These are phyloP conservation scores for Lasiodiplodia sp. DNA, from an alignment of 2,329 filamentous ascomycete genomes.

Conservation along the genomic window DNA sequence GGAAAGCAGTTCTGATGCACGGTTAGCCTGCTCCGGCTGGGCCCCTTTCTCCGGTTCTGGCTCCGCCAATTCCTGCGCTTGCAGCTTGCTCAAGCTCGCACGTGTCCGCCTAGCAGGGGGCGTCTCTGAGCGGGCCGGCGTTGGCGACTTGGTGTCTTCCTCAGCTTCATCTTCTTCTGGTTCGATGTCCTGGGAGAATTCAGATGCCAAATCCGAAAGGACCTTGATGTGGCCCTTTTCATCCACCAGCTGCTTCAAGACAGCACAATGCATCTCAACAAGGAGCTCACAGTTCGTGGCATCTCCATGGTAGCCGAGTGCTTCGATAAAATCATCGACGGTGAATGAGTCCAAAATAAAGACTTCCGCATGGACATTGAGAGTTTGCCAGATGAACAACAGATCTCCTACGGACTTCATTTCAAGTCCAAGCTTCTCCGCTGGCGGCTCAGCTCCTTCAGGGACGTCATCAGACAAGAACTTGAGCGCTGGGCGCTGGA, in stretches of 20 bases:
- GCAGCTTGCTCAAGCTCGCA: constrained; percentile 78
- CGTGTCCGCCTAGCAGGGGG: constrained; percentile 81
- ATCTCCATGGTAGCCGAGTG: constrained; percentile 78
- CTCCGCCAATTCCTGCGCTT: constrained; percentile 13
- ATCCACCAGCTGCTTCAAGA: constrained; percentile 85
- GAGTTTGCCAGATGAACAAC: constrained; percentile 92
- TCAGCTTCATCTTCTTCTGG: constrained; percentile 59
- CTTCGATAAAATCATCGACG: constrained; percentile 93
- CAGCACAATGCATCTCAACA: constrained; percentile 88
- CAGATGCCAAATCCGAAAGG: constrained; percentile 71
- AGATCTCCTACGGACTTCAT: constrained; percentile 87
- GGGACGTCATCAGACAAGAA: constrained; percentile 73
- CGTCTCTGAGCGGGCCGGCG: constrained; percentile 55
- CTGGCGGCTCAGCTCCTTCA: constrained; percentile 45
- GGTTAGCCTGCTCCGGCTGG: constrained; percentile 49
- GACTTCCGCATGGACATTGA: constrained; percentile 97
- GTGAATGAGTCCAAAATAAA: constrained; percentile 96
- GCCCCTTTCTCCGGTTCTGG: not conserved
- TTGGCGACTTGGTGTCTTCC: constrained; percentile 56
- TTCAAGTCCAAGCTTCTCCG: constrained; percentile 64
- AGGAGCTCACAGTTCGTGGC: constrained; percentile 83
- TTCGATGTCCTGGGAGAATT: constrained; percentile 43
- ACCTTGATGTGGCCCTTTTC: constrained; percentile 82
- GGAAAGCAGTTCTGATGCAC: constrained; percentile 77
- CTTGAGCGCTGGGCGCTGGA: constrained; percentile 76